phyloP scores from a whole-genome alignment of 1,284 basidiomycete genomes.

The Pseudozyma tsukubaensis region DNA sequence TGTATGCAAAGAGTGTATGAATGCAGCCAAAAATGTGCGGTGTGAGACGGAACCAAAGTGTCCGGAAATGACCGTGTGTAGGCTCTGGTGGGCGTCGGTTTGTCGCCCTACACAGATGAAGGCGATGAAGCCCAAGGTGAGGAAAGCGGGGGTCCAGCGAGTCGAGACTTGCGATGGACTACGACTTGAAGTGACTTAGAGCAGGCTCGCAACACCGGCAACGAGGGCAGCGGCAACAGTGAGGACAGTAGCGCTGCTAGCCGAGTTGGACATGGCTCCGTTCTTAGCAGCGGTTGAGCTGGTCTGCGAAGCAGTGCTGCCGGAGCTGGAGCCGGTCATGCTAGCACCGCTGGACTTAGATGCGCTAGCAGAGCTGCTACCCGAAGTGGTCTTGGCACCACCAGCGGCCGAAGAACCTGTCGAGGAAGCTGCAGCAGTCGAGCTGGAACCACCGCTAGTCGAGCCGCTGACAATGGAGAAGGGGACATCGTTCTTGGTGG shows the following conservation, averaged over 20 bases:
- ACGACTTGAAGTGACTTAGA: constrained; percentile 7
- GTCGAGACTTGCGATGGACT: neutral
- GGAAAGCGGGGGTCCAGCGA: neutral
- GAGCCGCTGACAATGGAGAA: constrained; percentile 36
- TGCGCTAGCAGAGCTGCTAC: constrained; percentile 4
- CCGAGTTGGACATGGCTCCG: constrained; percentile 17
- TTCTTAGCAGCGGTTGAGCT: constrained; percentile 2
- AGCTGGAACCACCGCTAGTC: constrained; percentile 14
- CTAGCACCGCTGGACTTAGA: constrained; percentile 17
- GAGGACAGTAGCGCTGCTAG: constrained; percentile 8
- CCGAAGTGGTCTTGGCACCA: constrained; percentile 5
- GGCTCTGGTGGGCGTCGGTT: too few species aligned
- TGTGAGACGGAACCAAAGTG: too few species aligned
- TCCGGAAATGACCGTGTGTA: too few species aligned
- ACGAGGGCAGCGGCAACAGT: constrained; percentile 14
- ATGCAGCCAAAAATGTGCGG: too few species aligned
- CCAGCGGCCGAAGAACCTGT: constrained; percentile 15
- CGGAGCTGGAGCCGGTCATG: constrained; percentile 18
- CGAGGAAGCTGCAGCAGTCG: constrained; percentile 21
- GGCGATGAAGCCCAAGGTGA: too few species aligned
- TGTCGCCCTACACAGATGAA: too few species aligned
- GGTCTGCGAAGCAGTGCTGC: constrained; percentile 12
- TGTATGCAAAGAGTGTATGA: too few species aligned
- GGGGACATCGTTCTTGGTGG: constrained; percentile 18
- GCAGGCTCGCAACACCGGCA: constrained; percentile 17